Evolutionary conservation across 2,329 filamentous ascomycete genomes (phyloP).

Genomic region (Aspergillus pseudoglaucus): DNA sequence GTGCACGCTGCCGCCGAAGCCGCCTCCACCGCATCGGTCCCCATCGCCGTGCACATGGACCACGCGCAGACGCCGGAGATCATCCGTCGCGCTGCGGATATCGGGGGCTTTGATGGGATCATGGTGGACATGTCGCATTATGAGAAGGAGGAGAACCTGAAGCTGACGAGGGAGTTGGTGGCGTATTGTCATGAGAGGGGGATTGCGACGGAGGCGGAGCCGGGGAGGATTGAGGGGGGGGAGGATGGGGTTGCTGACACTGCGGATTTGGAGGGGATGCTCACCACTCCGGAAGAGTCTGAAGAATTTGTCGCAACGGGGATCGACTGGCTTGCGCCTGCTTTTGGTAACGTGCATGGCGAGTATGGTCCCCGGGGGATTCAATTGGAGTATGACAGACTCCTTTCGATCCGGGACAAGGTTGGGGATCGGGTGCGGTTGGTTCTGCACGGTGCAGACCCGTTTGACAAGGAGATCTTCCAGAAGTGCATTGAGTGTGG

Average conservation of each 20-base stretch:
- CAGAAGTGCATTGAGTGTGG: slow-evolving; percentile 49
- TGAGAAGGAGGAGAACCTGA: slow-evolving; percentile 63
- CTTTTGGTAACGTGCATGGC: slow-evolving; percentile 71
- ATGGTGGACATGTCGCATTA: slow-evolving; percentile 75
- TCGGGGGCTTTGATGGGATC: slow-evolving; percentile 62
- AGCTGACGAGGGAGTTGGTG: slow-evolving; percentile 57
- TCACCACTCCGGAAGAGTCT: slow-evolving; percentile 64
- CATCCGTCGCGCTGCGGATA: slow-evolving; percentile 54
- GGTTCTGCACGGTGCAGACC: slow-evolving; percentile 55
- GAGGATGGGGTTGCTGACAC: slow-evolving; percentile 70
- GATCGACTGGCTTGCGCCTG: slow-evolving; percentile 67
- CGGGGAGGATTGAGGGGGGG: slow-evolving; percentile 63
- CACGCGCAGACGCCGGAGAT: slow-evolving; percentile 60
- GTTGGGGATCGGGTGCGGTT: slow-evolving; percentile 46
- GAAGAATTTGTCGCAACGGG: slow-evolving; percentile 64
- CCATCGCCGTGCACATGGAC: slow-evolving; percentile 59
- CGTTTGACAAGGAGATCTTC: slow-evolving; percentile 51
- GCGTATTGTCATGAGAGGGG: slow-evolving; percentile 58
- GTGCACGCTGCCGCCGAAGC: slow-evolving; percentile 52
- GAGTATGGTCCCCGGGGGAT: slow-evolving; percentile 62
- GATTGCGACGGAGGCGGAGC: slow-evolving; percentile 65
- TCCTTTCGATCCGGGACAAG: slow-evolving; percentile 44
- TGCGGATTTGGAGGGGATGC: slow-evolving; percentile 53
- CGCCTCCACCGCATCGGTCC: slow-evolving; percentile 51
- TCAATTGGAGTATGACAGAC: slow-evolving; percentile 53